Evolutionary conservation across 768 basidiomycete species (phyloP), one percentile per base, ranked within the genome.

Genomic region (Amanita pallidorosea): DNA sequence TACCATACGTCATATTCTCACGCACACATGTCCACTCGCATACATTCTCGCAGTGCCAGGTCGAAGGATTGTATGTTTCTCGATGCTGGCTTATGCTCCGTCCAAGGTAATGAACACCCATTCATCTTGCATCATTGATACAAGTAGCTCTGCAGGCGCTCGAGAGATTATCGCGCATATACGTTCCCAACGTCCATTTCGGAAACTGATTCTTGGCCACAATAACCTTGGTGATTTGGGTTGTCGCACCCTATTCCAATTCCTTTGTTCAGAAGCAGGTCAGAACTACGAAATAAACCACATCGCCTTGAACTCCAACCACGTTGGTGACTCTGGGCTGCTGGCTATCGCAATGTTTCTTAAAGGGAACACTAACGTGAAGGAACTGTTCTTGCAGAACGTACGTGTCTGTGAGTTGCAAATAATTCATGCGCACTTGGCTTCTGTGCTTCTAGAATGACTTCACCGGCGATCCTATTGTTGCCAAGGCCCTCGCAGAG

Each of bases 211-310:
- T 40, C 61, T 83, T 20, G 75, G 77, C 6, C 69, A 78, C 49
- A 85, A 83, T 58, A 57, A 65, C 18, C 69, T 85, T 7, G 74
- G 74, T 7, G 77, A 83, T 58, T 71, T 75, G 12, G 84, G 83
- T 31, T 79, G 76, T 50, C 60, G 69, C 23, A 65, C 67, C 20
- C 64, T 85, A 7, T 80, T 83, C 59, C 62, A 63, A 15, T 84
- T 77, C 58, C 66, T 85, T 6, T 53, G 63, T 23, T 82, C 83
- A 9, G 60, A 66, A 5, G 61, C 65, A 15, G 81, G 78, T 17
- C 62, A 65, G 52, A 64, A 60, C 51, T 69, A 78, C 55, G 60
- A 59, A 43, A 71, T 85, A 50, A 63, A 65, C 1, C 76, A 81
- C 56, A 76, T 85, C 29, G 74, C 70, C 53, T 67, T 85, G 49